Evolutionary conservation across 805 yeast genomes (phyloP).

Genomic region (Cyberlindnera mrakii): DNA sequence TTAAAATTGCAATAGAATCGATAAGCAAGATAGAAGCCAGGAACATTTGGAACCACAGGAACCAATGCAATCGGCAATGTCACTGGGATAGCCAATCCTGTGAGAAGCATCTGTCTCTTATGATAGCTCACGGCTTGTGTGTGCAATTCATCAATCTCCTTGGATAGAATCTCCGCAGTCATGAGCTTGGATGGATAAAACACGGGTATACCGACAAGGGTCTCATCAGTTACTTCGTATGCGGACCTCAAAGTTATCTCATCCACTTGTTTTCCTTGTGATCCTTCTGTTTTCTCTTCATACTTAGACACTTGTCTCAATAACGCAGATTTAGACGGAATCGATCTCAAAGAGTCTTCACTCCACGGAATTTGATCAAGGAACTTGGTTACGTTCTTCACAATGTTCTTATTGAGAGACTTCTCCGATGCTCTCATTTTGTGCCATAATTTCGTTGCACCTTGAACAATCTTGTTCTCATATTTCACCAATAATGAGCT

Average conservation of each 20-base stretch:
- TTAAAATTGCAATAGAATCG: conserved; percentile 80
- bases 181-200: conserved; percentile 42
- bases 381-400: conserved; percentile 42
- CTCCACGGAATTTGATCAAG: conserved; percentile 70
- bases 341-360: conserved; percentile 66
- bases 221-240: conserved; percentile 8
- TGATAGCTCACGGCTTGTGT: conserved; percentile 45
- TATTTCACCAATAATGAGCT: conserved; percentile 30
- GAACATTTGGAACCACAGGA: conserved; percentile 88
- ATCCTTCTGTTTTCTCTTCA: conserved; percentile 12
- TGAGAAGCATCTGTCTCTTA: conserved; percentile 43
- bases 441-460: conserved; percentile 58
- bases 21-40: conserved; percentile 80
- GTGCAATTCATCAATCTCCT: conserved; percentile 39
- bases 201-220: conserved; percentile 33
- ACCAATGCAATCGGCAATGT: conserved; percentile 74
- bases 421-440: conserved; percentile 50
- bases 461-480: conserved; percentile 40
- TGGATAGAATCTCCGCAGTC: conserved; percentile 22
- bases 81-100: conserved; percentile 62
- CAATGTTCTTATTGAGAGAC: conserved; percentile 53
- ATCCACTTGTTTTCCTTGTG: background rate
- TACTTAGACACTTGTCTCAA: conserved; percentile 30
- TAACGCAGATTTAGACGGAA: conserved; percentile 65
- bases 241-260: conserved; percentile 8